These are phyloP conservation scores for Lonicera japonica DNA, from an alignment of 129 eudicot species.

Conservation along the genomic window DNA sequence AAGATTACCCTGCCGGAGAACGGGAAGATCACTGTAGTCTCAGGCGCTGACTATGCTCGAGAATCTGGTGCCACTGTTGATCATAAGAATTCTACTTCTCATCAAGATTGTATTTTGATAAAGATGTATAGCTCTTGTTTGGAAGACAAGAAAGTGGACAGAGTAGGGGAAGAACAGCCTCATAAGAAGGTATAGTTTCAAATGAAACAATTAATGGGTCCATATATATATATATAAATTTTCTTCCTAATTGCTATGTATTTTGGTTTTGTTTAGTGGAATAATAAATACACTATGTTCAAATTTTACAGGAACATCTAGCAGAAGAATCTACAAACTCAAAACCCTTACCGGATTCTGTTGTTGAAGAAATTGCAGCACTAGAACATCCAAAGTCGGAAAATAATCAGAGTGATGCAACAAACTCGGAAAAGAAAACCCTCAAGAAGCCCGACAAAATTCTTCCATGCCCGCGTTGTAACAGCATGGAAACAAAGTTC, in stretches of 20 bases:
- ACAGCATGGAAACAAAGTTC: conserved; percentile 60
- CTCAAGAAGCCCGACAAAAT: conserved; percentile 54
- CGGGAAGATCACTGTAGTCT: conserved; percentile 20
- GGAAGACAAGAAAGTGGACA: conserved; percentile 14
- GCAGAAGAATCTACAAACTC: conserved; percentile 9
- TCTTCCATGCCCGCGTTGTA: conserved; percentile 64
- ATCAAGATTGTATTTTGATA: conserved; percentile 9
- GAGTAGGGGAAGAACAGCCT: conserved; percentile 16
- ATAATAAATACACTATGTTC: not conserved
- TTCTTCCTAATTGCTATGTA: not conserved
- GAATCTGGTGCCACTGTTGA: conserved; percentile 1
- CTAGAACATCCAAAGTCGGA: conserved; percentile 11
- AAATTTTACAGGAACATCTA: conserved; percentile 10
- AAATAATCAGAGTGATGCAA: conserved; percentile 16
- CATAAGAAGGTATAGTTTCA: conserved; percentile 36
- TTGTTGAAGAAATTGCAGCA: conserved; percentile 8
- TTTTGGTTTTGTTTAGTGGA: not conserved
- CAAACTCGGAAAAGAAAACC: conserved; percentile 22
- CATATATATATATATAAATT: not conserved
- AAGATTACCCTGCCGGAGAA: conserved; percentile 53
- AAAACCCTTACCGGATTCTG: conserved; percentile 16
- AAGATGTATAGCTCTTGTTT: not conserved
- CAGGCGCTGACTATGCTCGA: conserved; percentile 30
- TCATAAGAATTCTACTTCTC: too few species aligned
- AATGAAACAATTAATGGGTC: conserved; percentile 9